These are phyloP conservation scores for Hymenoscyphus occultus DNA, from an alignment of 2,329 filamentous ascomycete genomes.

Conservation along the genomic window DNA sequence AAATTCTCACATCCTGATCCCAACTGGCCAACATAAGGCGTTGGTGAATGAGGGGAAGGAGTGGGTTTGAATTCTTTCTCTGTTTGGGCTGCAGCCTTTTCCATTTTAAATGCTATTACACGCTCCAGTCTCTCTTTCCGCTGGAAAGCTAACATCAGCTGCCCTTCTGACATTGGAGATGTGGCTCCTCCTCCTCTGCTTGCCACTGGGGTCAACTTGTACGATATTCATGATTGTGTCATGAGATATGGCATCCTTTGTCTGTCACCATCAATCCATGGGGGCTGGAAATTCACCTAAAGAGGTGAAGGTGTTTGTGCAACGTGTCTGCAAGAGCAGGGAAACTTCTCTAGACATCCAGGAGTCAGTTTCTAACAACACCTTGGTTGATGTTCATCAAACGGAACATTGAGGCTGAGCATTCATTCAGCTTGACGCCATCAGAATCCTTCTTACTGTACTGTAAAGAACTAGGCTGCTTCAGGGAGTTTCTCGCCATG, in stretches of 20 bases:
- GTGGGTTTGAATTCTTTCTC: not conserved
- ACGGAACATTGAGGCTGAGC: not conserved
- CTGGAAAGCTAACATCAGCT: conserved; percentile 9
- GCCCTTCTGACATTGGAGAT: conserved; percentile 4
- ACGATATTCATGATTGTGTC: conserved; percentile 6
- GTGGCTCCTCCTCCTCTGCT: not conserved
- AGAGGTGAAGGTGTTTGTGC: not conserved
- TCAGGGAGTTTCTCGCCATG: not conserved
- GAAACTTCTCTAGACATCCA: not conserved
- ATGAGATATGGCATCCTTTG: not conserved
- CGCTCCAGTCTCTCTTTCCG: conserved; percentile 7
- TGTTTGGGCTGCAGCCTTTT: not conserved
- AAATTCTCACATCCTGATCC: not conserved
- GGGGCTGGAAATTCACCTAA: not conserved
- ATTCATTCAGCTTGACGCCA: not conserved
- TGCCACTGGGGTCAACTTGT: not conserved
- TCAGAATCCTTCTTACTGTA: not conserved
- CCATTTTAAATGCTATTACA: not conserved
- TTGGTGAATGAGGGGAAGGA: not conserved
- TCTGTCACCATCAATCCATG: not conserved
- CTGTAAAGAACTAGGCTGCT: not conserved
- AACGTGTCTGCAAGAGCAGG: not conserved
- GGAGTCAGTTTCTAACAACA: not conserved
- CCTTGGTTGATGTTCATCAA: not conserved
- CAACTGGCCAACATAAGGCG: not conserved